Evolutionary conservation across 768 basidiomycete genomes (phyloP).

Genomic region (Russula brevipes): DNA sequence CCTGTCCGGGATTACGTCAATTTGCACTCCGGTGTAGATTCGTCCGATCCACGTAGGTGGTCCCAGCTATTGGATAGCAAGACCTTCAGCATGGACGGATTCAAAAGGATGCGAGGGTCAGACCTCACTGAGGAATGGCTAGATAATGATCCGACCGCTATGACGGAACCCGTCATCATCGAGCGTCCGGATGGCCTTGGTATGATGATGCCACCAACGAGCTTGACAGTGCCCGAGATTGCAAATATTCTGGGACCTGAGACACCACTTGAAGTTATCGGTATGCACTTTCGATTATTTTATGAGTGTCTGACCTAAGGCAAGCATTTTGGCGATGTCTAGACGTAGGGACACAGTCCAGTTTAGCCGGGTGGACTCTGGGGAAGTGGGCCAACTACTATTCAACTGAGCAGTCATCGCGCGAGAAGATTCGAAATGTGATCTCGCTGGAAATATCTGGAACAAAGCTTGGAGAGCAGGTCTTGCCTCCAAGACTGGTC

Average conservation of each 20-base stretch:
- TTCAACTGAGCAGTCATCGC: conserved; percentile 54
- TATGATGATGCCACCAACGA: conserved; percentile 76
- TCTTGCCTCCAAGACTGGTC: conserved; percentile 78
- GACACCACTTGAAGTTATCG: conserved; percentile 85
- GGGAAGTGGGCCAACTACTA: conserved; percentile 90
- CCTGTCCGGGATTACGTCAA: conserved; percentile 75
- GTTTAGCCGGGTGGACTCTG: conserved; percentile 82
- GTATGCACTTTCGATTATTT: conserved; percentile 38
- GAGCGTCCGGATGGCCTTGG: conserved; percentile 76
- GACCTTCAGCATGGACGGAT: conserved; percentile 53
- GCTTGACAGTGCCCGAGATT: conserved; percentile 75
- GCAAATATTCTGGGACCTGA: conserved; percentile 74
- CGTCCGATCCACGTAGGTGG: conserved; percentile 61
- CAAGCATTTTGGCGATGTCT: conserved; percentile 10
- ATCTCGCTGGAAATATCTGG: conserved; percentile 94
- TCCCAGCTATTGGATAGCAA: conserved; percentile 64
- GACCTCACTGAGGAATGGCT: conserved; percentile 74
- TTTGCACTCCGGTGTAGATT: conserved; percentile 57
- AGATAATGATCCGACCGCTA: conserved; percentile 60
- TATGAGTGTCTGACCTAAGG: not conserved
- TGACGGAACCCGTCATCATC: conserved; percentile 81
- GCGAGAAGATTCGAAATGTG: conserved; percentile 90
- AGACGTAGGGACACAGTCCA: conserved; percentile 89
- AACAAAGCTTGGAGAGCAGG: conserved; percentile 69
- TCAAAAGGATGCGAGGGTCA: conserved; percentile 59